Conservation (phyloP, 2,329 filamentous ascomycete species). For the Hirsutella minnesotensis region DNA sequence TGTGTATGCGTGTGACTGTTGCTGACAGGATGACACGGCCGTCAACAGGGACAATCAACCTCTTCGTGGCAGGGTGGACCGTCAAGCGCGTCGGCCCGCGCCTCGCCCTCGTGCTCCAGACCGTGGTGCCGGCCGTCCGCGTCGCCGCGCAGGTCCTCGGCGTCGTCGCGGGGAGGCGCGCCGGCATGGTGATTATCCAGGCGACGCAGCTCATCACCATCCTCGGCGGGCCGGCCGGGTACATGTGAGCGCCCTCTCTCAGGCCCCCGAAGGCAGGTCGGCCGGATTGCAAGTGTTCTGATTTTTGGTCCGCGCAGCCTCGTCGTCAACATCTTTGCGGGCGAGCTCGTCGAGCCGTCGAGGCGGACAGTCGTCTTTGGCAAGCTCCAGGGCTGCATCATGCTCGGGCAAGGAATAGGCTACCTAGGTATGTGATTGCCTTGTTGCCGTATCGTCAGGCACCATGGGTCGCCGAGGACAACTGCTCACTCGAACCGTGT, state of each 20-base stretch:
- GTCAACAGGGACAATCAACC: constrained; percentile 37
- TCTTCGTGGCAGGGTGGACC: constrained; percentile 55
- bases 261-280: too few species aligned
- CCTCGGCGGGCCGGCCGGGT: constrained; percentile 56
- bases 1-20: too few species aligned
- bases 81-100: constrained; percentile 57
- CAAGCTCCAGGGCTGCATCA: constrained; percentile 51
- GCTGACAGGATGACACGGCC: too few species aligned
- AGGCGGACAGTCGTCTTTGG: constrained; percentile 54
- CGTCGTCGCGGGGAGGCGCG: constrained; percentile 45
- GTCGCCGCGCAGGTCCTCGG: constrained; percentile 53
- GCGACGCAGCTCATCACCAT: constrained; percentile 55
- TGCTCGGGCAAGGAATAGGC: constrained; percentile 54
- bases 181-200: constrained; percentile 59
- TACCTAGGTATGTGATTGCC: constrained; percentile 46
- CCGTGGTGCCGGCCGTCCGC: constrained; percentile 51
- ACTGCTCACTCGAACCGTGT: neutral
- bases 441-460: neutral
- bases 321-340: constrained; percentile 55
- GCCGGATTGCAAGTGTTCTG: too few species aligned
- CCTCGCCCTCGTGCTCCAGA: constrained; percentile 48
- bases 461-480: neutral
- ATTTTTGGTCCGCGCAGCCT: too few species aligned
- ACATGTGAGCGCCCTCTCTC: constrained; percentile 31
- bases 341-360: constrained; percentile 48